These are phyloP conservation scores for Rhipidocladum racemiflorum DNA, from an alignment of 176 grass and related monocot genomes.

Conservation along the genomic window DNA sequence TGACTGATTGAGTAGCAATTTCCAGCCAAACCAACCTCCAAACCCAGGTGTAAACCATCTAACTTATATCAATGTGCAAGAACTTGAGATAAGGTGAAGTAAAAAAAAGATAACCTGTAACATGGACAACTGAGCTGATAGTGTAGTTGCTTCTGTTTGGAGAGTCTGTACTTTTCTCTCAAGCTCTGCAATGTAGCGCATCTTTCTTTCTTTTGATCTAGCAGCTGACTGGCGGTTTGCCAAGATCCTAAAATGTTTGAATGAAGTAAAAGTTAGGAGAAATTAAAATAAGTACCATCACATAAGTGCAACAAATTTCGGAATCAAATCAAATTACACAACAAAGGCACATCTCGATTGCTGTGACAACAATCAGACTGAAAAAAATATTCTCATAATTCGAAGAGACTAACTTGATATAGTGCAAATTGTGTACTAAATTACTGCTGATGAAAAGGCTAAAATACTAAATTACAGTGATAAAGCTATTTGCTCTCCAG, in stretches of 20 bases:
- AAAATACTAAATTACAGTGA: not conserved
- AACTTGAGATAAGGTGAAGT: slow-evolving; percentile 8
- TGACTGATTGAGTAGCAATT: not conserved
- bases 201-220: slow-evolving; percentile 98
- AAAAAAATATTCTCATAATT: not conserved
- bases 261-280: not conserved
- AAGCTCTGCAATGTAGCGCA: slow-evolving; percentile 91
- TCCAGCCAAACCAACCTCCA: not conserved
- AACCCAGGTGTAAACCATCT: not conserved
- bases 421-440: not conserved
- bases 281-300: not conserved
- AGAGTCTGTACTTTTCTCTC: slow-evolving; percentile 86
- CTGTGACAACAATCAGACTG: not conserved
- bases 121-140: slow-evolving; percentile 78
- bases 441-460: not conserved
- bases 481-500: not conserved
- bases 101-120: slow-evolving; percentile 62
- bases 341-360: not conserved
- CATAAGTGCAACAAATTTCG: not conserved
- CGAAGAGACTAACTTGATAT: not conserved
- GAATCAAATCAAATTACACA: not conserved
- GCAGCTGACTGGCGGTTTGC: slow-evolving; percentile 96
- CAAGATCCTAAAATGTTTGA: slow-evolving; percentile 60
- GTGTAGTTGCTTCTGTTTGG: slow-evolving; percentile 82
- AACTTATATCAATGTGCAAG: not conserved